Evolutionary conservation across 2,329 filamentous ascomycete species (phyloP), one percentile per base, ranked within the genome.

Genomic region (Aureobasidium namibiae): DNA sequence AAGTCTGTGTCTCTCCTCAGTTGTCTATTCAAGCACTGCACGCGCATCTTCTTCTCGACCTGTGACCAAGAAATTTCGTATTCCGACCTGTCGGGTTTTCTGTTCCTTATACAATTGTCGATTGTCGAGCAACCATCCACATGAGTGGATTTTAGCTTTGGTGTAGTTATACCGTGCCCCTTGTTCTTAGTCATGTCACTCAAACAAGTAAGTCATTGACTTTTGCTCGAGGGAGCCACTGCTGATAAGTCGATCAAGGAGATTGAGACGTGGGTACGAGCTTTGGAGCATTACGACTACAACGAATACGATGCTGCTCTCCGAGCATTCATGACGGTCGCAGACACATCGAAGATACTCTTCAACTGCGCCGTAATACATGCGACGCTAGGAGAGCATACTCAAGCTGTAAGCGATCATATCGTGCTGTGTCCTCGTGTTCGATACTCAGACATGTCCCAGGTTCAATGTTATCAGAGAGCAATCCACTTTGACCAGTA

Each of bases 331-430:
- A 88, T 90, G 63, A 83, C 81, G 66, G 96, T 99, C 68, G 82
- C 88, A 62, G 94, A 97, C 72, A 99, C 94, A 0, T 96, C 94
- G 67, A 97, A 96, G 79, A 99, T 99, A 63, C 80, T 96, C 62
- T 99, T 99, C 80, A 99, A 99, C 70, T 95, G 92, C 75, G 94
- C 94, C 66, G 92, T 99, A 39, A 97, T 99, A 67, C 89, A 96
- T 78, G 94, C 94, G 39, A 97, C 94, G 0, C 80, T 99, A 18
- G 94, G 94, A 66, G 91, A 97, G 72, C 94, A 99, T 75, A 89
- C 92, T 72, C 91, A 90, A 79, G 94, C 94, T 70, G 92, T 96
- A 80, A 74, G 90, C 70, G 11, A 11, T 4, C n/a, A 9, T 16
- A 14, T 10, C 4, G 5, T n/a, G 3, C 7, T 38, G 1, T 4